These are phyloP conservation scores for Aspergillus ustus DNA, from an alignment of 2,329 filamentous ascomycete species.

Conservation along the genomic window DNA sequence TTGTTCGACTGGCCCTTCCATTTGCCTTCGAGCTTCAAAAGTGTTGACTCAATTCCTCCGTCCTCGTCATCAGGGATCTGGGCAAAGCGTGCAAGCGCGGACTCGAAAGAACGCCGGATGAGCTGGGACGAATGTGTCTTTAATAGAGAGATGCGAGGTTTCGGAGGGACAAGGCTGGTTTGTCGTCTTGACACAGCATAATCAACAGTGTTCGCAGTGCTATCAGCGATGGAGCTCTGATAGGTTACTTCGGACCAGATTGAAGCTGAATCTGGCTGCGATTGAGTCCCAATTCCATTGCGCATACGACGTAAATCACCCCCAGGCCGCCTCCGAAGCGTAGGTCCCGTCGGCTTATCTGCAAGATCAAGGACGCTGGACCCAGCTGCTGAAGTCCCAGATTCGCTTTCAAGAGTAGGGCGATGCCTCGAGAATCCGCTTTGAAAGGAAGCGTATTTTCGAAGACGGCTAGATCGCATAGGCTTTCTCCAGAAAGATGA, in stretches of 20 bases:
- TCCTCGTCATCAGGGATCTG: slow-evolving; percentile 88
- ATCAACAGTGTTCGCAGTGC: slow-evolving; percentile 21
- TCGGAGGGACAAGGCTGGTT: slow-evolving; percentile 35
- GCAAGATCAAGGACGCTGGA: slow-evolving; percentile 17
- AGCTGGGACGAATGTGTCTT: slow-evolving; percentile 61
- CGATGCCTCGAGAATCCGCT: slow-evolving; percentile 44
- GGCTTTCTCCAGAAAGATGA: slow-evolving; percentile 31
- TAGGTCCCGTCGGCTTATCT: slow-evolving; percentile 46
- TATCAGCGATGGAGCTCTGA: slow-evolving; percentile 32
- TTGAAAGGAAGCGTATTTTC: slow-evolving; percentile 52
- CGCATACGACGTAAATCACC: slow-evolving; percentile 73
- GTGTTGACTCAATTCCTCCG: slow-evolving; percentile 87
- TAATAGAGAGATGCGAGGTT: slow-evolving; percentile 47
- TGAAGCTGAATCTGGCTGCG: slow-evolving; percentile 41
- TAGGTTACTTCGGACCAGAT: slow-evolving; percentile 43
- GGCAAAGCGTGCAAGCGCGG: slow-evolving; percentile 82
- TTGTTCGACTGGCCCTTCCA: slow-evolving; percentile 48
- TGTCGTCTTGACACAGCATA: slow-evolving; percentile 29
- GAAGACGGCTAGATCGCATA: slow-evolving; percentile 42
- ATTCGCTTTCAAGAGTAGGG: slow-evolving; percentile 31
- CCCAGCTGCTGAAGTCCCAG: slow-evolving; percentile 22
- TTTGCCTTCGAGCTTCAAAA: slow-evolving; percentile 89
- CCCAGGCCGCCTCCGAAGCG: slow-evolving; percentile 73
- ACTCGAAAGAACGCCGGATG: slow-evolving; percentile 76
- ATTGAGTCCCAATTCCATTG: slow-evolving; percentile 66